Evolutionary conservation across 2,329 filamentous ascomycete genomes (phyloP).

Genomic region (Sclerotinia sclerotiorum): DNA sequence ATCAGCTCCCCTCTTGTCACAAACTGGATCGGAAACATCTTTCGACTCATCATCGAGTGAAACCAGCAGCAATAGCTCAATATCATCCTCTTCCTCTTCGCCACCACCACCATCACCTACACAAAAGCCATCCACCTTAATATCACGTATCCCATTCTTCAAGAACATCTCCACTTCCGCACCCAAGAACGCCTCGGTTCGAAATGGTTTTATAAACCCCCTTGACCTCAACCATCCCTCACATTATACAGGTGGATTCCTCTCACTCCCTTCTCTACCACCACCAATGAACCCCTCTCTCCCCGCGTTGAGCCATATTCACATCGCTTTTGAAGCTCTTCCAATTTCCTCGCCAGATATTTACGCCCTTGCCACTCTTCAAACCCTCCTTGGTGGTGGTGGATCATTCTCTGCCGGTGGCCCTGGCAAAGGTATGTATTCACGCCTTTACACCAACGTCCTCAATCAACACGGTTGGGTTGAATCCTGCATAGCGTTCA

Average conservation of each 20-base stretch:
- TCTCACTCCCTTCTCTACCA: constrained; percentile 78
- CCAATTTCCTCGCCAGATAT: constrained; percentile 90
- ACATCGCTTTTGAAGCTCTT: constrained; percentile 92
- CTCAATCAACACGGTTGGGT: constrained; percentile 98
- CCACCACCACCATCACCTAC: constrained; percentile 42
- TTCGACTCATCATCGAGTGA: constrained; percentile 41
- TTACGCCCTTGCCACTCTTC: constrained; percentile 91
- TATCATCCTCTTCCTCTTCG: constrained; percentile 44
- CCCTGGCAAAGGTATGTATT: constrained; percentile 99
- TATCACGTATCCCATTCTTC: constrained; percentile 85
- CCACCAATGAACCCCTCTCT: constrained; percentile 74
- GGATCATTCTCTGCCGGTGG: constrained; percentile 96
- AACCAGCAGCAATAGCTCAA: constrained; percentile 40
- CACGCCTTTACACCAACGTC: constrained; percentile 93
- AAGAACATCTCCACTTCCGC: constrained; percentile 83
- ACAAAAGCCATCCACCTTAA: constrained; percentile 62
- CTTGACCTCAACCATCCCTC: constrained; percentile 57
- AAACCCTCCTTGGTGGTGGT: constrained; percentile 92
- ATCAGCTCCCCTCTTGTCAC: constrained; percentile 50
- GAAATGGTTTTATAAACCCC: constrained; percentile 46
- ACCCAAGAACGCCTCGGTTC: constrained; percentile 59
- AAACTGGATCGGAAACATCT: constrained; percentile 60
- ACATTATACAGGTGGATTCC: constrained; percentile 91
- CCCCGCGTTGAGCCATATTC: constrained; percentile 85
- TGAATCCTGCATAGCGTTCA: constrained; percentile 92